Base-by-base conservation (phyloP, 345 rosid genomes). In the Ceriops zippeliana region DNA sequence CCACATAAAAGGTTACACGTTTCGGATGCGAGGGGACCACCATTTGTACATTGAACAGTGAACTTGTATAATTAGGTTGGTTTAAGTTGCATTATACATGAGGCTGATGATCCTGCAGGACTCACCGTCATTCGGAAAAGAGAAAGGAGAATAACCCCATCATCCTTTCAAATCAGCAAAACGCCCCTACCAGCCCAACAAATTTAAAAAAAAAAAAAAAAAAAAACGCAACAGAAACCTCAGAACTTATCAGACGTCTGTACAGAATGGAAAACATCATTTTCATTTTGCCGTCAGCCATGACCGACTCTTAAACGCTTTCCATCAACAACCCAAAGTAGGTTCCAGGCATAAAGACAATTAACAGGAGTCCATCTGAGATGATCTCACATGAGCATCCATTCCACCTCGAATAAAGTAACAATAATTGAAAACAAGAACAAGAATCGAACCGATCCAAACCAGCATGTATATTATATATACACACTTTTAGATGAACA, bases 401-500 rank as follows among this genome's bases (percentile, higher is more conserved):
- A 42, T 13, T 42, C 17, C 16, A 42, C 49, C 6, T 7, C 9
- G 5, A 42, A 13, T 42, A 11, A 11, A 42, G 47, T 9, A 11
- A 2, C 16, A 13, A 42, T 42, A 42, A 13, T 42, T 2, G 49
- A 42, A 42, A 42, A 13, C 49, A 42, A 42, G 19, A 42, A 42
- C 0, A 42, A 9, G 17, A 42, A 42, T 42, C 15, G 5, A 42
- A 13, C 49, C 49, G 49, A 42, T 42, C 49, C 49, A 42, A 42
- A 42, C 49, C 49, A 67, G 47, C 69, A 49, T 71, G 73, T 77
- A 78, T 72, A 56, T 52, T 58, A 75, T 54, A 65, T 74, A 75
- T 81, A 54, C 42, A 76, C 73, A 73, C 67, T 76, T 61, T 49
- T 59, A 52, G 46, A 58, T 24, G 28, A 67, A 78, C 83, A 80